phyloP scores from a whole-genome alignment of 139 green algal species.

The Chlorella sp. region DNA sequence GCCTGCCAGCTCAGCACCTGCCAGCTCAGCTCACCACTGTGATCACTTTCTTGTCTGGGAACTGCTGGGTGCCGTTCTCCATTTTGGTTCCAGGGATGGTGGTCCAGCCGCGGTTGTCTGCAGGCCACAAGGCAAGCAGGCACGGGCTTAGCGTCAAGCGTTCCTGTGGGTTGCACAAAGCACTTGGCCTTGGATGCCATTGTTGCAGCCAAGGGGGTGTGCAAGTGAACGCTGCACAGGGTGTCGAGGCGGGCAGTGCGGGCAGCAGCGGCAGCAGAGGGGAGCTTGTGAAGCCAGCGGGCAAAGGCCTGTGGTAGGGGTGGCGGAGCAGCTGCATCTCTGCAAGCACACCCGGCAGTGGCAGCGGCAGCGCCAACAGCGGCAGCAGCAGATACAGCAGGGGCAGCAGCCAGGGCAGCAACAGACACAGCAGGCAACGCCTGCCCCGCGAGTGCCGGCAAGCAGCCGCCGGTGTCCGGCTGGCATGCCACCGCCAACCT shows the following conservation, averaged over 20 bases:
- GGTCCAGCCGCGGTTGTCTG: slow-evolving; percentile 32
- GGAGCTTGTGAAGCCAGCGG: too few species aligned
- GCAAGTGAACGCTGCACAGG: neutral
- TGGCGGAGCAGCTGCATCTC: neutral
- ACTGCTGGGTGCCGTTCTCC: slow-evolving; percentile 37
- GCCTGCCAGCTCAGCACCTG: too few species aligned
- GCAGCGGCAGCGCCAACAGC: neutral
- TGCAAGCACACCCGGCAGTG: neutral
- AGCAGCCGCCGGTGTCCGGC: too few species aligned
- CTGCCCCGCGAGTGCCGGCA: too few species aligned
- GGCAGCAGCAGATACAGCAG: neutral
- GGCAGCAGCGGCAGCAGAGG: neutral
- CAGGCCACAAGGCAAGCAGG: neutral
- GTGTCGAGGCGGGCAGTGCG: neutral
- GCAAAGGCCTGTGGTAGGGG: too few species aligned
- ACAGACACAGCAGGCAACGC: too few species aligned
- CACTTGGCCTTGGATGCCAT: neutral
- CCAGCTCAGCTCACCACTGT: neutral
- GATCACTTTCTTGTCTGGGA: slow-evolving; percentile 26
- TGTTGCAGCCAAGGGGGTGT: too few species aligned
- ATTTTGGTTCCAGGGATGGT: slow-evolving; percentile 13
- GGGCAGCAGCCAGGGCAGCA: too few species aligned
- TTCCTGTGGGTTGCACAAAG: neutral
- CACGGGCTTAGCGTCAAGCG: neutral
- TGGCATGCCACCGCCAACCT: too few species aligned